These are phyloP conservation scores for Coemansia nantahalensis DNA, from an alignment of 192 early-diverging fungal species.

Conservation along the genomic window DNA sequence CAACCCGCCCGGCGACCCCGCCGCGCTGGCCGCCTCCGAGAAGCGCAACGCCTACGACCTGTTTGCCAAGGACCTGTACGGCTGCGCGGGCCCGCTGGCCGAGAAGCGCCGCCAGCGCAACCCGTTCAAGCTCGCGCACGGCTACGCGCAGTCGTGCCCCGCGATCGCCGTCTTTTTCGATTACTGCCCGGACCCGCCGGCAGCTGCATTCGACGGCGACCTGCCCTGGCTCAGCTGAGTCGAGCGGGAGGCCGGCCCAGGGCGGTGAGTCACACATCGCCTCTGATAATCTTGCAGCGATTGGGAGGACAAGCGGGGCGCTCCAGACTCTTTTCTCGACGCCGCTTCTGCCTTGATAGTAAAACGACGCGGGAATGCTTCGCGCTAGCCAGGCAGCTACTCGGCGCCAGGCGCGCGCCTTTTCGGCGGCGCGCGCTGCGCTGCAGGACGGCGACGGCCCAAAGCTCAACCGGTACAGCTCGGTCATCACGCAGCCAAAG, in stretches of 20 bases:
- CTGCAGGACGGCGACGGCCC: conserved; percentile 8
- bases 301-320: no score
- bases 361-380: conserved; percentile 17
- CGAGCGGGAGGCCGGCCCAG: no score
- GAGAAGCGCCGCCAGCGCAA: conserved; percentile 37
- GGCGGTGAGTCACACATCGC: no score
- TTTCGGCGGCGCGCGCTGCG: conserved; percentile 4
- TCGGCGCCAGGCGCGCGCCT: conserved; percentile 2
- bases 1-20: conserved; percentile 36
- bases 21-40: conserved; percentile 15
- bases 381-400: conserved; percentile 14
- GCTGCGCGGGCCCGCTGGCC: conserved; percentile 25
- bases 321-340: no score
- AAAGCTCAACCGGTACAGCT: conserved; percentile 79
- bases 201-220: conserved; percentile 34
- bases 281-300: no score
- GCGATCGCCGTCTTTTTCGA: conserved; percentile 40
- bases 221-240: conserved; percentile 43
- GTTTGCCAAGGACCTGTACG: conserved; percentile 46
- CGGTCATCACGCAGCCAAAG: conserved; percentile 90
- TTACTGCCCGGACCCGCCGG: conserved; percentile 34
- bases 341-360: no score
- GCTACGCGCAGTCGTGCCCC: conserved; percentile 44
- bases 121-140: conserved; percentile 35
- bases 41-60: conserved; percentile 27